Evolutionary conservation across 1,139 yeast species (phyloP), one percentile per base, ranked within the genome.

Genomic region (Lodderomyces parapsilosis): DNA sequence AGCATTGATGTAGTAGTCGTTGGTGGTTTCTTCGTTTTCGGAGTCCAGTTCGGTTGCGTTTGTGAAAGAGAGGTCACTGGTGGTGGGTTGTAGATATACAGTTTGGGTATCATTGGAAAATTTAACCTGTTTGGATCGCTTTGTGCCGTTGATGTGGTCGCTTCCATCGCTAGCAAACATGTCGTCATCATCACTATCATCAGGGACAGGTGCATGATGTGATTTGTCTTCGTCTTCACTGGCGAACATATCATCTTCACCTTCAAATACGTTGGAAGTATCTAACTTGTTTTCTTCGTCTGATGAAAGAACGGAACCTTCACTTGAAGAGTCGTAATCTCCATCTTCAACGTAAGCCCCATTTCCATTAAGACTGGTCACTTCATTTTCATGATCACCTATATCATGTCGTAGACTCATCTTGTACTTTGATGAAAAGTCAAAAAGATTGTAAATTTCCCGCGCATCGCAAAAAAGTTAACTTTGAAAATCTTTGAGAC

Each of bases 131-230:
- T 34, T 34, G 19, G 33, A n/a, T 11, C 7, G n/a, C 4, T 30
- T 14, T 15, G 33, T 15, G n/a, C n/a, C 4, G 7, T 17, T 24
- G 17, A 25, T n/a, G 9, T 44, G 44, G 34, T 55, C 51, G n/a
- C n/a, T n/a, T n/a, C n/a, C n/a, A 24, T 60, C 61, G 44, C 64
- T 56, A 45, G 70, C 74, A 59, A 70, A 70, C 73, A 71, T 70
- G 44, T 70, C 75, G 44, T 70, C 75, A 37, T 67, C 69, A 27
- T 60, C 66, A 17, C 51, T 55, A 17, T 52, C 54, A 4, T 49
- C 33, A 1, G 4, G n/a, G n/a, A n/a, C 28, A 7, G 7, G n/a
- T 3, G 3, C 11, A 10, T 20, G 9, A 7, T 10, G 36, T 20
- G 25, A 14, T 22, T 14, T 37, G 2, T 32, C 13, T 6, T 44